Evolutionary conservation across 768 basidiomycete genomes (phyloP).

Genomic region (Pisolithus tinctorius): DNA sequence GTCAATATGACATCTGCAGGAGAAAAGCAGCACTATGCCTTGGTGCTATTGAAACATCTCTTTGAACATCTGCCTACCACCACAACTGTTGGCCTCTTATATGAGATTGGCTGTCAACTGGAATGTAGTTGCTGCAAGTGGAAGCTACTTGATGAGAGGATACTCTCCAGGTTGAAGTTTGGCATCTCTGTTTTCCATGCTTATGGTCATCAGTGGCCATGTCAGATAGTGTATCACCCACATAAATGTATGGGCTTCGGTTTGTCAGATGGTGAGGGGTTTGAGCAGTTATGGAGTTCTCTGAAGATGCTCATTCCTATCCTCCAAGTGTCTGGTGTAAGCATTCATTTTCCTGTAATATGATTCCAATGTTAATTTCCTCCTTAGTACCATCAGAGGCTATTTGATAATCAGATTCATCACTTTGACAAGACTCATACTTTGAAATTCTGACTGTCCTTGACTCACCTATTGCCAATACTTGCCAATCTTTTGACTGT

Average conservation of each 20-base stretch:
- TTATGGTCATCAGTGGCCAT: constrained; percentile 29
- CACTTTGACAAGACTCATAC: neutral
- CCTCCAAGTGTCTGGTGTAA: constrained; percentile 14
- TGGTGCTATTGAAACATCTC: neutral
- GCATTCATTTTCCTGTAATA: neutral
- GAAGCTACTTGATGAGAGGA: too few species aligned
- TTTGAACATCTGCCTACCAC: constrained; percentile 1
- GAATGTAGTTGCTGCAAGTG: too few species aligned
- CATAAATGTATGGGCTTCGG: constrained; percentile 24
- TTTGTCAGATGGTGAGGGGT: constrained; percentile 29
- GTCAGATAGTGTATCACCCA: constrained; percentile 31
- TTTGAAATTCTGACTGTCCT: too few species aligned
- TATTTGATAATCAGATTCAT: constrained; percentile 6
- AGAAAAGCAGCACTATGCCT: too few species aligned
- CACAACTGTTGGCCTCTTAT: too few species aligned
- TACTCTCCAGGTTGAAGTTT: too few species aligned
- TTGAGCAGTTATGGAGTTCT: constrained; percentile 29
- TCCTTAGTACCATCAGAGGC: constrained; percentile 5
- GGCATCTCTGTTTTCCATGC: constrained; percentile 28
- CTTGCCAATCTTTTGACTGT: too few species aligned
- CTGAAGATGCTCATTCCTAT: constrained; percentile 15
- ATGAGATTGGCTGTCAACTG: too few species aligned
- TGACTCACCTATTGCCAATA: too few species aligned
- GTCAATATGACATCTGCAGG: too few species aligned
- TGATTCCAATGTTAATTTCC: neutral